These are phyloP conservation scores for Calonectria henricotiae DNA, from an alignment of 2,329 filamentous ascomycete species.

Conservation along the genomic window DNA sequence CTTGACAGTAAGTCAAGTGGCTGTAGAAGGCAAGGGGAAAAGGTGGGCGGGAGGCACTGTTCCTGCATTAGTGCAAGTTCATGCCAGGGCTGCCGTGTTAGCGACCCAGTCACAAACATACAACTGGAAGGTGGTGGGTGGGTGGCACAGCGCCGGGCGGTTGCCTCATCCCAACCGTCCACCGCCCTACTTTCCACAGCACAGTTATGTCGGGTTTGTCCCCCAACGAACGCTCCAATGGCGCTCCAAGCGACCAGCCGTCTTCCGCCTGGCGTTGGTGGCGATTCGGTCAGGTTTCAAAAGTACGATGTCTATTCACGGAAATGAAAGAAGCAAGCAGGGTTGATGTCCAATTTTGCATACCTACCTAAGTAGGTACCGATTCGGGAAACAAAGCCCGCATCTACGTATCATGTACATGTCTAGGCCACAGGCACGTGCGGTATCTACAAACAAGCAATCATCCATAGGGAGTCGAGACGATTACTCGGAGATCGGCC, in stretches of 20 bases:
- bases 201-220: conserved; percentile 4
- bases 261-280: conserved; percentile 1
- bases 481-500: conserved; percentile 28
- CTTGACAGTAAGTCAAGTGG: conserved; percentile 1
- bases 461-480: conserved; percentile 17
- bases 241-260: conserved; percentile 20
- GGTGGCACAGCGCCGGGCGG: conserved; percentile 20
- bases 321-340: conserved; percentile 17
- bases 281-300: conserved; percentile 2
- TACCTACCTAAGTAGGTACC: neutral
- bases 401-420: neutral
- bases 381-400: too few species aligned
- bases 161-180: conserved; percentile 9
- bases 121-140: neutral
- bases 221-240: neutral
- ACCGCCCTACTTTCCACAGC: conserved; percentile 10
- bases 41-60: conserved; percentile 45
- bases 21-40: conserved; percentile 25
- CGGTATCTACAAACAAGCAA: neutral
- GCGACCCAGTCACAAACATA: conserved; percentile 27
- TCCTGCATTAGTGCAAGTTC: conserved; percentile 52
- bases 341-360: neutral
- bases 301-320: conserved; percentile 26
- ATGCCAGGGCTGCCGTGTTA: conserved; percentile 45
- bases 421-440: neutral